Percentiles rank a stretch among this genome's conserved stretches.
Conservation (phyloP, 305 asterid genomes). For the Solanum hybrid region DNA sequence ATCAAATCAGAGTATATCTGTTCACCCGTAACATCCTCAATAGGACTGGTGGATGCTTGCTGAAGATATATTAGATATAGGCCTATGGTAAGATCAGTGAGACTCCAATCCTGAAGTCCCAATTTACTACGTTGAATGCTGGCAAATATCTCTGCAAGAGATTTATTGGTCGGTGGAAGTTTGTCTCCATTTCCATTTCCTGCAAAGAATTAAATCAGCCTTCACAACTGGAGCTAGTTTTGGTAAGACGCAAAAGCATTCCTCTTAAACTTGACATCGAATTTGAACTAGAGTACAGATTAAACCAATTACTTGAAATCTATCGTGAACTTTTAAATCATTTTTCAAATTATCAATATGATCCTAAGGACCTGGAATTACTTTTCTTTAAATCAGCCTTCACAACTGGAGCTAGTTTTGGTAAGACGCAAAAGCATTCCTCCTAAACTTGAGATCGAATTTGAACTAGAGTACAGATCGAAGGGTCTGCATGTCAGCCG, state of each 20-base stretch:
- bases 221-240: not conserved
- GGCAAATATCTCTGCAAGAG: slow-evolving; percentile 36
- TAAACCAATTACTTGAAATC: not conserved
- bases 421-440: not conserved
- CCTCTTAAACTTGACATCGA: not conserved
- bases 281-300: not conserved
- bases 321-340: not conserved
- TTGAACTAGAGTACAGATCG: not conserved
- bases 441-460: not conserved
- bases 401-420: not conserved
- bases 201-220: slow-evolving; percentile 4
- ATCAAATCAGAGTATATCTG: slow-evolving; percentile 25
- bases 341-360: not conserved
- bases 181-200: slow-evolving; percentile 26
- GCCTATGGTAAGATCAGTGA: slow-evolving; percentile 45
- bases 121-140: slow-evolving; percentile 39
- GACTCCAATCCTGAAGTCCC: slow-evolving; percentile 52
- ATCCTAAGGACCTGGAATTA: not conserved
- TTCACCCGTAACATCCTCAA: slow-evolving; percentile 34
- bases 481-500: not conserved
- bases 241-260: not conserved
- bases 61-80: slow-evolving; percentile 39
- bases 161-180: slow-evolving; percentile 31
- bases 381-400: not conserved
- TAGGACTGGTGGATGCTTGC: slow-evolving; percentile 30